phyloP scores from a whole-genome alignment of 78 protist species.

The Guillardia theta region DNA sequence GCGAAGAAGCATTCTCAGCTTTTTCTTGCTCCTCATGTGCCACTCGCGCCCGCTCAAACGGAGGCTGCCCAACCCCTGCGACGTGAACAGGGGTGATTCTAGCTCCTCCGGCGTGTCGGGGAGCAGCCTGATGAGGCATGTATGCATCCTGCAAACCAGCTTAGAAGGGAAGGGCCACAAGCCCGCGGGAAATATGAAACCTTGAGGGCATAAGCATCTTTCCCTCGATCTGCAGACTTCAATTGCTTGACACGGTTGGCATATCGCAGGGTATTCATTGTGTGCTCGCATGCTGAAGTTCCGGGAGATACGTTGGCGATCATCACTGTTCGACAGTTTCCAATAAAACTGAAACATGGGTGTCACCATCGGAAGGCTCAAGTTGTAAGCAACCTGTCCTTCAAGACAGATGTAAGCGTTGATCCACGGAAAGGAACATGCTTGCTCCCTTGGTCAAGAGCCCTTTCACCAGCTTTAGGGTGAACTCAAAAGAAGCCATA shows the following conservation, averaged over 20 bases:
- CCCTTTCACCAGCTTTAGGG: too few species aligned
- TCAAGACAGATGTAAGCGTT: conserved; percentile 71
- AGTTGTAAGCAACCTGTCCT: conserved; percentile 63
- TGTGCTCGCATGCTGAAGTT: conserved; percentile 78
- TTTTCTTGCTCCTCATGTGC: too few species aligned
- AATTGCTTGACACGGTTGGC: conserved; percentile 67
- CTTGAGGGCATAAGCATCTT: too few species aligned
- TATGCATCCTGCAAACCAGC: conserved; percentile 21
- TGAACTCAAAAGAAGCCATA: too few species aligned
- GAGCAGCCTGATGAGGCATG: conserved; percentile 13
- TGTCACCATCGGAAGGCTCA: neutral
- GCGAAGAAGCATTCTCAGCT: too few species aligned
- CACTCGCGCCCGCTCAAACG: too few species aligned
- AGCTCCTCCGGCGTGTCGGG: neutral
- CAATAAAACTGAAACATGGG: conserved; percentile 64
- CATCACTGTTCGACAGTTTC: conserved; percentile 91
- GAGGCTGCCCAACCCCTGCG: too few species aligned
- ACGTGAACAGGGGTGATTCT: too few species aligned
- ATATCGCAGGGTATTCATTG: conserved; percentile 94
- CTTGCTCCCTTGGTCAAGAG: conserved; percentile 42
- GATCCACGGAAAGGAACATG: conserved; percentile 91
- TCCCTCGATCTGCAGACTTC: too few species aligned
- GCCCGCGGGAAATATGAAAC: too few species aligned
- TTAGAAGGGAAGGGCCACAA: too few species aligned
- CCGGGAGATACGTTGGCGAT: conserved; percentile 87